Evolutionary conservation across 163 green algal genomes (phyloP).

Genomic region (Scenedesmus sp.): DNA sequence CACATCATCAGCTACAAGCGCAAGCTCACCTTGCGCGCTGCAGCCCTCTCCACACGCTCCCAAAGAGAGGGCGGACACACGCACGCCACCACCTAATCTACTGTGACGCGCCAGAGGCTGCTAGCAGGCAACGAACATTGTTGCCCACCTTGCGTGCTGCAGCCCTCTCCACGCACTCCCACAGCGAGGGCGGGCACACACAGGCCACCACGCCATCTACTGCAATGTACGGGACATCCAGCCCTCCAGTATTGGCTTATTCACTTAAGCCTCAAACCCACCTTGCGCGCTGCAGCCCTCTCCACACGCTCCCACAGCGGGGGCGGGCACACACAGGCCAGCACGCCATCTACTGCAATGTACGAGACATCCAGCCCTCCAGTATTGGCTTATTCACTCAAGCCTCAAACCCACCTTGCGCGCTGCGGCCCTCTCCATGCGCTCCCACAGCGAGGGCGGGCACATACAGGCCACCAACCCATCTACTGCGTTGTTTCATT

Average conservation of each 20-base stretch:
- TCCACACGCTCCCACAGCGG: slow-evolving; percentile 28
- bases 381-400: no score
- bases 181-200: slow-evolving; percentile 28
- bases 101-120: neutral
- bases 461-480: slow-evolving; percentile 2
- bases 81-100: neutral
- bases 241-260: no score
- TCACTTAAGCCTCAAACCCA: neutral
- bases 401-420: slow-evolving; percentile 8
- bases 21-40: slow-evolving; percentile 25
- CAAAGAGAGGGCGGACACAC: slow-evolving; percentile 27
- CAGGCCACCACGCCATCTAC: slow-evolving; percentile 11
- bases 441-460: slow-evolving; percentile 24
- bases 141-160: slow-evolving; percentile 41
- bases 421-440: slow-evolving; percentile 14
- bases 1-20: no score
- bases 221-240: no score
- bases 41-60: slow-evolving; percentile 17
- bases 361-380: no score
- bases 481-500: neutral
- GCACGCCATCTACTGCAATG: neutral
- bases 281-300: slow-evolving; percentile 41
- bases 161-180: slow-evolving; percentile 28
- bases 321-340: slow-evolving; percentile 30
- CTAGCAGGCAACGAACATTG: neutral